Evolutionary conservation across 192 early-diverging fungal genomes (phyloP).

Genomic region (Chytriomyces confervae): DNA sequence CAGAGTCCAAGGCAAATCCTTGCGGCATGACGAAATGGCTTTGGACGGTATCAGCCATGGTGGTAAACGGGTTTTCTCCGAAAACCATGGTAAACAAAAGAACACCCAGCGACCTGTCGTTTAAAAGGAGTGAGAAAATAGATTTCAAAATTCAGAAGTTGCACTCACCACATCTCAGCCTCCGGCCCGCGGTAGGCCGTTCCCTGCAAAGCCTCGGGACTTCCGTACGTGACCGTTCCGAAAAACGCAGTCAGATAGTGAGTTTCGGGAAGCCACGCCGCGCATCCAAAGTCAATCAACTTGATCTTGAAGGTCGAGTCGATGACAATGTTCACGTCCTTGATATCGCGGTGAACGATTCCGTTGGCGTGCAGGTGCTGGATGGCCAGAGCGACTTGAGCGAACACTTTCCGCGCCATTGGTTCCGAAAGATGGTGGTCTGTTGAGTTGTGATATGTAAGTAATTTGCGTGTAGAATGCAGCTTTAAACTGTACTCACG

Average conservation of each 20-base stretch:
- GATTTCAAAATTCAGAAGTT: neutral
- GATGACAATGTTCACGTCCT: conserved; percentile 60
- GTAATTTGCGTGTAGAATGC: too few species aligned
- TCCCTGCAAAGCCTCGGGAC: conserved; percentile 46
- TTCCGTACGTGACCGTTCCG: conserved; percentile 47
- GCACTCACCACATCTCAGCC: conserved; percentile 50
- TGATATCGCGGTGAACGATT: conserved; percentile 52
- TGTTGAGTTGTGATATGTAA: neutral
- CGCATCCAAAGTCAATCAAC: conserved; percentile 55
- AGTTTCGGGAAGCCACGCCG: conserved; percentile 44
- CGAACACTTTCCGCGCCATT: conserved; percentile 41
- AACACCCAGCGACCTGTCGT: too few species aligned
- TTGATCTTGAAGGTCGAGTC: conserved; percentile 48
- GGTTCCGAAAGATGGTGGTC: conserved; percentile 40
- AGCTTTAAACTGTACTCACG: too few species aligned
- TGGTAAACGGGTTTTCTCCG: conserved; percentile 58
- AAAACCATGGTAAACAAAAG: conserved; percentile 50
- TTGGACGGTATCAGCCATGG: too few species aligned
- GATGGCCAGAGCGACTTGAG: too few species aligned
- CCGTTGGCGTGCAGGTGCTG: conserved; percentile 29
- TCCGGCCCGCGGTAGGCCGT: conserved; percentile 48
- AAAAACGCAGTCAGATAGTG: conserved; percentile 53
- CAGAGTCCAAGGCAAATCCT: too few species aligned
- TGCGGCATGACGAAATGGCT: neutral
- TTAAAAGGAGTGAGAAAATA: neutral